These are phyloP conservation scores for Meripilus lineatus DNA, from an alignment of 1,284 basidiomycete species.

Conservation along the genomic window DNA sequence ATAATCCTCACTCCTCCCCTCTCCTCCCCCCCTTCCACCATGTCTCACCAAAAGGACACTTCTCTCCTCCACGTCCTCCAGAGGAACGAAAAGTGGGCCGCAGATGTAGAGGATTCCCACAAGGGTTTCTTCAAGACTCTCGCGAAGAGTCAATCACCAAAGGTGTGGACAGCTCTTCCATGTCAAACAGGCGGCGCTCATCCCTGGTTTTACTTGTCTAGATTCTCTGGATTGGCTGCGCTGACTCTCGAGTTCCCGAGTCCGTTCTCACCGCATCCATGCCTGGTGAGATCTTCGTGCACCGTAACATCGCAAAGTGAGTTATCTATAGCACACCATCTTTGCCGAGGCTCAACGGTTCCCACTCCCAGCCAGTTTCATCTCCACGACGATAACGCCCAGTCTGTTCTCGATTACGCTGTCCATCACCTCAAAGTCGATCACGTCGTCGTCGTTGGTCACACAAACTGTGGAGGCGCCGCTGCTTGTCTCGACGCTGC, in stretches of 20 bases:
- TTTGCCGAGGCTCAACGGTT: background rate
- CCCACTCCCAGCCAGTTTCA: background rate
- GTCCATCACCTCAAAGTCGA: slow-evolving; percentile 21
- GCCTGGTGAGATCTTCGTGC: slow-evolving; percentile 62
- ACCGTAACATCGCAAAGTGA: slow-evolving; percentile 51
- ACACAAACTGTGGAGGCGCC: slow-evolving; percentile 34
- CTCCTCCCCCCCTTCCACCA: no score
- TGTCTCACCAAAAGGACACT: no score
- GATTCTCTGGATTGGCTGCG: slow-evolving; percentile 50
- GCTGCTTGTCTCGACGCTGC: slow-evolving; percentile 36
- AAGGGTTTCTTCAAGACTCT: background rate
- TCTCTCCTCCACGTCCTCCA: no score
- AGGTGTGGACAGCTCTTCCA: background rate
- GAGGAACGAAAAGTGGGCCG: background rate
- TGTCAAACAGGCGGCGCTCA: background rate
- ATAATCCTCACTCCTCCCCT: no score
- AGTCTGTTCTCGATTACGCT: background rate
- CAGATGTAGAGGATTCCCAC: background rate
- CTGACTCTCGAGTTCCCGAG: slow-evolving; percentile 56
- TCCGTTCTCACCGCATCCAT: slow-evolving; percentile 40
- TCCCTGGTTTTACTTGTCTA: slow-evolving; percentile 11
- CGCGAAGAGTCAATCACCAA: background rate
- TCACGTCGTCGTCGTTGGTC: slow-evolving; percentile 34
- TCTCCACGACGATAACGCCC: background rate
- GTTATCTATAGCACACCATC: background rate